phyloP scores from a whole-genome alignment of 1,284 basidiomycete genomes.

The Cutaneotrichosporon sp. region DNA sequence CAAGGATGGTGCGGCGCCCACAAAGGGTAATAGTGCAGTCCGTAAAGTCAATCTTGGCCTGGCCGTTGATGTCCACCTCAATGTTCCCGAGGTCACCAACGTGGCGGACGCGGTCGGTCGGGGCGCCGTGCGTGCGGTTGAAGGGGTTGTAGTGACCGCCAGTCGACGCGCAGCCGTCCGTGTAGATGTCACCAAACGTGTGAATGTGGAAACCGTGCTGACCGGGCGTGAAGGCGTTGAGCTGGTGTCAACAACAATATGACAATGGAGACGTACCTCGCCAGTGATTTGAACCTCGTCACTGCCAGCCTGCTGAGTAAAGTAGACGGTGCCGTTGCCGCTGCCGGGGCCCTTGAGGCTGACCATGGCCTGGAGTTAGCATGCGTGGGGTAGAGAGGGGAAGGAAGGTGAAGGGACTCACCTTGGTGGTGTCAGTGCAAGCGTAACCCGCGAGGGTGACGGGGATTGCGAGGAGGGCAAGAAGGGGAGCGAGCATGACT shows the following conservation, averaged over 20 bases:
- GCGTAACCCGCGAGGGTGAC: conserved; percentile 3
- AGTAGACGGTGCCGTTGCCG: conserved; percentile 19
- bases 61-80: conserved; percentile 11
- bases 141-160: conserved; percentile 24
- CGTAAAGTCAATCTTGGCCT: conserved; percentile 13
- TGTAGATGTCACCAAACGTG: conserved; percentile 18
- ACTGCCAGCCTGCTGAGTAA: conserved; percentile 12
- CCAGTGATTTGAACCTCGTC: conserved; percentile 17
- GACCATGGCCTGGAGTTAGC: conserved; percentile 15
- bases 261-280: conserved; percentile 12
- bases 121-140: conserved; percentile 22
- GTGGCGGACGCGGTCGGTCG: conserved; percentile 18
- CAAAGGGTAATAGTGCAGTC: conserved; percentile 15
- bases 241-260: conserved; percentile 14
- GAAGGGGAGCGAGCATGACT: conserved; percentile 3
- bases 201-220: conserved; percentile 26
- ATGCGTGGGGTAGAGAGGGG: too few relatives aligned
- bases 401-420: neutral
- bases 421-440: conserved; percentile 7
- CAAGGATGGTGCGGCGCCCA: conserved; percentile 16
- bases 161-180: conserved; percentile 14
- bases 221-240: conserved; percentile 14
- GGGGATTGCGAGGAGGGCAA: conserved; percentile 6
- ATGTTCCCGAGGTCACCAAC: conserved; percentile 29
- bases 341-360: conserved; percentile 11